Base-by-base conservation (phyloP, 116 monocot genomes). In the Posidonia oceanica region DNA sequence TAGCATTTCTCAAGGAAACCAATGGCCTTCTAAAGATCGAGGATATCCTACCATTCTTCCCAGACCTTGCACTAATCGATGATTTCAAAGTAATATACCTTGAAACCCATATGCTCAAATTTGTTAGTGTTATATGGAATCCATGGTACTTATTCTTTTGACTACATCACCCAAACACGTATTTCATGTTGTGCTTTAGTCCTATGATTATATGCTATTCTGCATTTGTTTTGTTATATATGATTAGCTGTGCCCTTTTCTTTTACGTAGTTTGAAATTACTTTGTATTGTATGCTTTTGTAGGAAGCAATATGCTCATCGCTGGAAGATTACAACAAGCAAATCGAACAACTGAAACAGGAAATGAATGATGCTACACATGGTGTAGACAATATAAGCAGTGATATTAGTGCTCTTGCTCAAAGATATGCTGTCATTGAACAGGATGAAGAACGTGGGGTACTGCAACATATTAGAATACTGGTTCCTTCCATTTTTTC, bases 361-460 rank as follows among this genome's bases (percentile, higher is more conserved):
- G 96, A 97, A 67, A 97, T 97, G 96, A 81, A 91, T 73, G 96
- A 97, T 85, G 96, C 96, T 60, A 97, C 96, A 57, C 87, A 66
- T 80, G 96, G 96, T 13, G 96, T 92, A 58, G 96, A 97, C 61
- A 91, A 92, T 54, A 97, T 97, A 69, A 84, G 96, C 68, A 85
- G 71, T 73, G 96, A 97, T 76, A 97, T 97, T 16, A 85, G 76
- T 78, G 83, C 96, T 63, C 89, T 97, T 75, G 82, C 92, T 77
- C 96, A 97, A 80, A 89, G 96, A 91, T 97, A 84, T 70, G 77
- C 87, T 61, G 81, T 97, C 42, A 87, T 97, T 71, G 96, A 89
- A 36, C 84, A 83, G 42, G 87, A 91, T 76, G 91, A 91, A 85
- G 96, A 91, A 80, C 91, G 96, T 11, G 96, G 96, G 82, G 96